Evolutionary conservation across 2,329 filamentous ascomycete genomes (phyloP), one percentile per base, ranked within the genome.

Genomic region (Penicillium sp.): DNA sequence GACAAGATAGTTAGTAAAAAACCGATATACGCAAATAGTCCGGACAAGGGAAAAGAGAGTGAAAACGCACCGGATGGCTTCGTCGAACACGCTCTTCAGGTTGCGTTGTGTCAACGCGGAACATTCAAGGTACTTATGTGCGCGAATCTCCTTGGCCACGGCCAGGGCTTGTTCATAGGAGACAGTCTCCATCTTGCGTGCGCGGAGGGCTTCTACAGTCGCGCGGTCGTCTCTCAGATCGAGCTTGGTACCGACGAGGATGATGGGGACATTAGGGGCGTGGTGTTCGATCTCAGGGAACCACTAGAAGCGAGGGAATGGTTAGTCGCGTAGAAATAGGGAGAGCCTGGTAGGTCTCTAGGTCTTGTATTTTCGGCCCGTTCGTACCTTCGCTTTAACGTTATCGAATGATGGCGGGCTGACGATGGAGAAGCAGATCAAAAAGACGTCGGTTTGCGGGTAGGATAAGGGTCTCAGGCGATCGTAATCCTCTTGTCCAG

Each of bases 341-440:
- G 26, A 39, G 22, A 51, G 9, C 7, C 11, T 44, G 22, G 39
- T 20, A 34, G 11, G 11, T 40, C 8, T 22, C 18, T 24, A 26
- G 24, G 24, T 26, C 22, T 34, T 24, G 32, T 14, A 37, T 37
- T 9, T 24, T 49, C 16, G n/a, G 32, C 18, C 4, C 9, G 7
- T 32, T 22, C 60, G 65, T 81, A 96, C 92, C 88, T 97, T 99
- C 59, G 92, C 92, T 80, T 92, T 94, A 74, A 99, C 93, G 85
- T 99, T 99, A 79, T 97, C 94, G 72, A 97, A 97, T 32, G 93
- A 97, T 22, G 94, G 91, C 47, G 93, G 93, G 85, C 90, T 95
- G 78, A 97, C 92, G 72, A 97, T 95, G 64, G 92, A 97, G 79
- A 97, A 97, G 80, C 93, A 97, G 74, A 97, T 97, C 65, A 97